phyloP scores from a whole-genome alignment of 306 rosid genomes.

The Cucumis sativus region Cucumber_9930_V3 NC_026655.2:24337501-24338000 shows the following conservation, averaged over 20 bases:
- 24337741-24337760: neutral
- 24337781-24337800: neutral
- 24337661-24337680: constrained; percentile 76
- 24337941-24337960: too few species aligned
- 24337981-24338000: neutral
- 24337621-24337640: constrained; percentile 43
- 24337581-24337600: constrained; percentile 43
- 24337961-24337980: too few species aligned
- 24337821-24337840: too few species aligned
- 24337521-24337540: neutral
- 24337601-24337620: constrained; percentile 90
- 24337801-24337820: too few species aligned
- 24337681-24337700: constrained; percentile 97
- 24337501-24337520: neutral
- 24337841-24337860: too few species aligned
- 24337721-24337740: constrained; percentile 2
- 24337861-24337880: too few species aligned
- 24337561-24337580: constrained; percentile 8
- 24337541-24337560: neutral
- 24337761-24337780: neutral
- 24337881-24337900: too few species aligned
- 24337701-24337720: constrained; percentile 36
- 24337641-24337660: constrained; percentile 40
- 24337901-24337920: too few species aligned
- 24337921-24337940: too few species aligned